Evolutionary conservation across 2,329 filamentous ascomycete species (phyloP).

Genomic region (Furcasterigmium sp.): DNA sequence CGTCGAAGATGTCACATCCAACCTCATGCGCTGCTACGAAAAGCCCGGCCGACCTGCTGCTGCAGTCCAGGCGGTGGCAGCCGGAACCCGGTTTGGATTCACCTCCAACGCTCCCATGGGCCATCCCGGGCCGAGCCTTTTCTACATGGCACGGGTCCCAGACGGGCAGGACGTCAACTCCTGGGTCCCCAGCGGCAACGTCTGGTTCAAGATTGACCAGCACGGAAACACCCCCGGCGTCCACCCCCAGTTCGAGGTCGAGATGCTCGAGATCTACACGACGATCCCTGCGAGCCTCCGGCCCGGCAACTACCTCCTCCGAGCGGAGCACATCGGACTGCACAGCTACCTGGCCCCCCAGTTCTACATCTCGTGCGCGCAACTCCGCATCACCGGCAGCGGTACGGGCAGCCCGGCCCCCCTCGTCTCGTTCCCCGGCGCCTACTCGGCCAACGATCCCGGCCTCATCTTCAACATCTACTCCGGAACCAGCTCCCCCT

Average conservation of each 20-base stretch:
- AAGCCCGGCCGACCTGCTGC: constrained; percentile 13
- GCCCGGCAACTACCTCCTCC: constrained; percentile 17
- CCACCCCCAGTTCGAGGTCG: background rate
- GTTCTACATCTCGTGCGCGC: constrained; percentile 21
- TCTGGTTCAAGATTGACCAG: constrained; percentile 23
- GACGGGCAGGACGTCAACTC: constrained; percentile 21
- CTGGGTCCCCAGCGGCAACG: constrained; percentile 24
- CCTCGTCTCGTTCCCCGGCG: constrained; percentile 25
- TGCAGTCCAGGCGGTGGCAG: constrained; percentile 9
- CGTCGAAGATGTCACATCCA: constrained; percentile 21
- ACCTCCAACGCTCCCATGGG: constrained; percentile 28
- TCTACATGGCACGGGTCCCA: constrained; percentile 25
- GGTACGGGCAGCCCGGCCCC: constrained; percentile 23
- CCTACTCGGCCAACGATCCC: constrained; percentile 24
- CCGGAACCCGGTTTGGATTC: constrained; percentile 17
- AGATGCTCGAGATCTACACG: constrained; percentile 6
- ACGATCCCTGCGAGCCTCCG: constrained; percentile 13
- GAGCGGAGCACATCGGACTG: constrained; percentile 25
- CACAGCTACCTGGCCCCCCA: constrained; percentile 25
- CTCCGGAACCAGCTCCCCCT: constrained; percentile 1
- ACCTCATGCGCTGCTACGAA: constrained; percentile 25
- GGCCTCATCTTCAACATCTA: constrained; percentile 28
- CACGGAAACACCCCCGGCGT: constrained; percentile 1
- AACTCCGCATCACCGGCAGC: constrained; percentile 14
- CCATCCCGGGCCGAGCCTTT: constrained; percentile 27